These are phyloP conservation scores for Phytophthora hybrid DNA, from an alignment of 352 stramenopile species.

Conservation along the genomic window DNA sequence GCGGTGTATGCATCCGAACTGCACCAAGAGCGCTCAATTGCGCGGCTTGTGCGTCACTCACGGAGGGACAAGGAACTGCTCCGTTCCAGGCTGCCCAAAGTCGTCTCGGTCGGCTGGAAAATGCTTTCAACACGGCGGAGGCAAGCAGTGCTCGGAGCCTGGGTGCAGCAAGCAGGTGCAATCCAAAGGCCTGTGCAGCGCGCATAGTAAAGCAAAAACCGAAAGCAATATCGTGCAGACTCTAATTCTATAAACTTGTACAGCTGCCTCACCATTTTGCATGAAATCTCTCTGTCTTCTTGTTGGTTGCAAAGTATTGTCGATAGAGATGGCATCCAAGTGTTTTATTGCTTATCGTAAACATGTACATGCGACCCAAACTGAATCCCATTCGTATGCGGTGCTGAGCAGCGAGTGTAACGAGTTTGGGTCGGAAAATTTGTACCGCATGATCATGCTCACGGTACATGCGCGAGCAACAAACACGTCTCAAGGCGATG, in stretches of 20 bases:
- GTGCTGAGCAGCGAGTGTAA: too few species aligned
- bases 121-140: conserved; percentile 33
- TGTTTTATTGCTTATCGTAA: too few species aligned
- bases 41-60: conserved; percentile 28
- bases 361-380: too few species aligned
- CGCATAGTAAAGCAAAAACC: neutral
- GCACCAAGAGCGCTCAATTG: conserved; percentile 28
- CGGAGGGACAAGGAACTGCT: conserved; percentile 23
- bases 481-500: too few species aligned
- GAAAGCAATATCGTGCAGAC: neutral
- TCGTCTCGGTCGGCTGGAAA: conserved; percentile 22
- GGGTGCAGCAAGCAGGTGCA: conserved; percentile 21
- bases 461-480: too few species aligned
- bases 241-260: neutral
- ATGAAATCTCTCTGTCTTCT: neutral
- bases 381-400: too few species aligned
- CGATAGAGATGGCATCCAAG: too few species aligned
- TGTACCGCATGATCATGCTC: too few species aligned
- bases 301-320: too few species aligned
- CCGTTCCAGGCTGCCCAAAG: conserved; percentile 16
- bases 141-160: conserved; percentile 17
- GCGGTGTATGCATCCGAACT: conserved; percentile 19
- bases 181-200: neutral
- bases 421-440: too few species aligned
- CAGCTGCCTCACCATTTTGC: neutral